These are phyloP conservation scores for Penicillium frequentans DNA, from an alignment of 2,329 filamentous ascomycete genomes.

Conservation along the genomic window DNA sequence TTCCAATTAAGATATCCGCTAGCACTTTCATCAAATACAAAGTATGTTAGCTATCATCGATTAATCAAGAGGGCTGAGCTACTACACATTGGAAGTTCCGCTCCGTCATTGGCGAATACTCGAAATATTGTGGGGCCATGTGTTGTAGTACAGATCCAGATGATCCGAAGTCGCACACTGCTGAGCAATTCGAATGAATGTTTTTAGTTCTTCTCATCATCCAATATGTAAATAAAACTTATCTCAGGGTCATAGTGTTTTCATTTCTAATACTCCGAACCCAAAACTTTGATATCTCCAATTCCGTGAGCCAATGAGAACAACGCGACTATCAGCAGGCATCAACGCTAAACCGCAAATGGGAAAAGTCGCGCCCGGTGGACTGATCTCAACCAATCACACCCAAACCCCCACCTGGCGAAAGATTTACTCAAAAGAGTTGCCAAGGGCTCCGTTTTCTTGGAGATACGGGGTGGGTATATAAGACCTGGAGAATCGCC, in stretches of 20 bases:
- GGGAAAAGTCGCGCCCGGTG: constrained; percentile 19
- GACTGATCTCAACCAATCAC: constrained; percentile 13
- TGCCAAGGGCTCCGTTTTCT: neutral
- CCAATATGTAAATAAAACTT: too few relatives aligned
- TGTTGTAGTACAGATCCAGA: too few relatives aligned
- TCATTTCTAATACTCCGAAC: neutral
- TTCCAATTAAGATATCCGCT: too few relatives aligned
- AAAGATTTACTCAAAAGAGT: constrained; percentile 19
- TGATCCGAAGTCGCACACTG: too few relatives aligned
- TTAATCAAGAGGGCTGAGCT: too few relatives aligned
- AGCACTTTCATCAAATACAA: too few relatives aligned
- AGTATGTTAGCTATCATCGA: too few relatives aligned
- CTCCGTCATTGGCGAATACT: too few relatives aligned
- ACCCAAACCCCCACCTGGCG: constrained; percentile 5
- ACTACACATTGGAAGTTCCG: too few relatives aligned
- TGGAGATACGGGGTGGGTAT: neutral
- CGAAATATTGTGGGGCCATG: too few relatives aligned
- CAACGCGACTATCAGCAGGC: neutral
- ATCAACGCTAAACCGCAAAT: constrained; percentile 12
- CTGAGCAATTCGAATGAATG: too few relatives aligned
- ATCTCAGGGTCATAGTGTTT: neutral
- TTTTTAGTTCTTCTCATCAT: too few relatives aligned
- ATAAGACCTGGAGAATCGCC: constrained; percentile 4
- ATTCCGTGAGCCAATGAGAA: neutral
- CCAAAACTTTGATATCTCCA: neutral